phyloP scores from a whole-genome alignment of 176 grass and related monocot genomes.

The Carex cristatella region DNA sequence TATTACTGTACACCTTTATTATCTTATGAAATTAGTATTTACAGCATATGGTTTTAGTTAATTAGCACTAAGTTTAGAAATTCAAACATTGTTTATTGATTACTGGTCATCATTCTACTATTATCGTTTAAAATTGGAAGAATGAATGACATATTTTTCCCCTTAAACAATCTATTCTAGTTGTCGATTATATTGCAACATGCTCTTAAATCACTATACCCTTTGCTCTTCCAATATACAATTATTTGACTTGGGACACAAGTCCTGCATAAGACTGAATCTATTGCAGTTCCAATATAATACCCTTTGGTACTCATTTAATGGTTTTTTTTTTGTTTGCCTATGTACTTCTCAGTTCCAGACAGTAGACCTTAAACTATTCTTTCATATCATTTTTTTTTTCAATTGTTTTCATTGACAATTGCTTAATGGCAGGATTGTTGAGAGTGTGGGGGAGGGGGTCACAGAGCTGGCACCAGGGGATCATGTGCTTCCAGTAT shows the following conservation, averaged over 20 bases:
- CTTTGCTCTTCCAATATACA: neutral
- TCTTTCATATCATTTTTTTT: neutral
- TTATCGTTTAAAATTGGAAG: neutral
- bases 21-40: neutral
- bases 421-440: slow-evolving; percentile 41
- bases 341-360: neutral
- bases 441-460: slow-evolving; percentile 79
- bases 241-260: neutral
- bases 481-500: slow-evolving; percentile 85
- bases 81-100: neutral
- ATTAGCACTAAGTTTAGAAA: neutral
- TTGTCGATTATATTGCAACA: neutral
- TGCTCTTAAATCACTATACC: neutral
- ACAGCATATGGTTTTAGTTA: neutral
- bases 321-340: neutral
- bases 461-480: slow-evolving; percentile 59
- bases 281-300: too few relatives aligned
- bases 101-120: neutral
- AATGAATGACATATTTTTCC: neutral
- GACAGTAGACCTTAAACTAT: neutral
- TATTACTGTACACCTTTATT: neutral
- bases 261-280: neutral
- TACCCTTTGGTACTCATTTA: neutral
- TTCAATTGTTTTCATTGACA: neutral
- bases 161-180: neutral